Evolutionary conservation across 768 basidiomycete genomes (phyloP).

Genomic region (Collybiopsis confluens): DNA sequence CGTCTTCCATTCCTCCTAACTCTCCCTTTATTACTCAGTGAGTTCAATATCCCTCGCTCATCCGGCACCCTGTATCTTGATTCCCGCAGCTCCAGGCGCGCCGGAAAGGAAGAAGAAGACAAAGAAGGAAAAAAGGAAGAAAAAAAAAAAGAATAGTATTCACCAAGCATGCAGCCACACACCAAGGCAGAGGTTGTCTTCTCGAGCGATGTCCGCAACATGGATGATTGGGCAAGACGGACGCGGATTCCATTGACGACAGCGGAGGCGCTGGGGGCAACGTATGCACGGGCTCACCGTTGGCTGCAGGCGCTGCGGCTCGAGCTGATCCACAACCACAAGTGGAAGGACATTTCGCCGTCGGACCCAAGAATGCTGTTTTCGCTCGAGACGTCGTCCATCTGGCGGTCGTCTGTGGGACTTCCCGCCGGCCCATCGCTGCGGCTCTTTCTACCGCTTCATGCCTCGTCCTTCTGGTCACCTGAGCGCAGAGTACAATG

Average conservation of each 20-base stretch:
- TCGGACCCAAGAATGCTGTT: constrained; percentile 72
- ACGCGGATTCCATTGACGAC: constrained; percentile 80
- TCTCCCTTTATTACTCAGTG: too few relatives aligned
- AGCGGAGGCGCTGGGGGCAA: constrained; percentile 75
- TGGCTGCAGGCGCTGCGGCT: constrained; percentile 64
- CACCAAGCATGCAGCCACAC: constrained; percentile 5
- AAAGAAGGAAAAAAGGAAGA: too few relatives aligned
- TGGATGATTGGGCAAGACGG: constrained; percentile 80
- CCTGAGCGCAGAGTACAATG: constrained; percentile 82
- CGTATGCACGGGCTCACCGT: constrained; percentile 76
- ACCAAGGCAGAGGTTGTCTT: constrained; percentile 61
- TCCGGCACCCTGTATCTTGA: too few relatives aligned
- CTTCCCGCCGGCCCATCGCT: constrained; percentile 74
- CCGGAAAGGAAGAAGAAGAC: too few relatives aligned
- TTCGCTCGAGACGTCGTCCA: constrained; percentile 72
- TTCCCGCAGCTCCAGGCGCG: too few relatives aligned
- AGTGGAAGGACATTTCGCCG: constrained; percentile 60
- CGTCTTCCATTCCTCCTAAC: constrained; percentile 21
- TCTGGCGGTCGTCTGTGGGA: constrained; percentile 72
- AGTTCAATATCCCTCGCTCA: too few relatives aligned
- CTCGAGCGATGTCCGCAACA: constrained; percentile 73
- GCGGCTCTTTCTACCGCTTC: constrained; percentile 67
- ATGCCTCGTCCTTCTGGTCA: constrained; percentile 83
- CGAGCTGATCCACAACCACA: constrained; percentile 62
- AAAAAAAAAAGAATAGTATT: background rate